Evolutionary conservation across 805 yeast species (phyloP).

Genomic region (Wickerhamiella occidentalis): DNA sequence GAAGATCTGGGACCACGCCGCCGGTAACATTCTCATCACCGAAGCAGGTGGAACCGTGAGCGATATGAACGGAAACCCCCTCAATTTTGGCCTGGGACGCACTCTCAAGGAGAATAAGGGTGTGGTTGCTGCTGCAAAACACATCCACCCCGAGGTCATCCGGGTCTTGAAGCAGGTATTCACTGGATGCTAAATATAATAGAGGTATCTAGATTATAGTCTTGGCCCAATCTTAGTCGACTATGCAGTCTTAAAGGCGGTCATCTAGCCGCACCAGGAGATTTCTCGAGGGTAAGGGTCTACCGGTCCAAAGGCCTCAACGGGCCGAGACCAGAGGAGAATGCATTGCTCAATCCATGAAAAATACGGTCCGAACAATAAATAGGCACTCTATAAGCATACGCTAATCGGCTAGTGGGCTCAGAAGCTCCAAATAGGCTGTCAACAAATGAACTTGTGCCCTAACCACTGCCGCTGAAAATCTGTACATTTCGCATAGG

Average conservation of each 20-base stretch:
- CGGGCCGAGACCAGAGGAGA: too few species aligned
- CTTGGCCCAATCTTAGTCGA: too few species aligned
- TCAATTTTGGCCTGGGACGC: conserved; percentile 82
- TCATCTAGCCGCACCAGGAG: neutral
- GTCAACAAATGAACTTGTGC: too few species aligned
- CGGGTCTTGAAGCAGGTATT: conserved; percentile 33
- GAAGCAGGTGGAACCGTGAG: conserved; percentile 91
- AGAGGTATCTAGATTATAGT: too few species aligned
- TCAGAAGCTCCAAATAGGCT: too few species aligned
- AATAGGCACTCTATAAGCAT: too few species aligned
- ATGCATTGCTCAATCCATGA: too few species aligned
- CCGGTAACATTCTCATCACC: conserved; percentile 73
- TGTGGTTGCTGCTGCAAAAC: conserved; percentile 66
- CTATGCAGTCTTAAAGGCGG: too few species aligned
- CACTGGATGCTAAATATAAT: neutral
- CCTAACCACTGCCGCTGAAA: neutral
- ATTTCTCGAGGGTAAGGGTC: neutral
- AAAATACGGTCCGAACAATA: too few species aligned
- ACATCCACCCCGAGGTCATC: conserved; percentile 40
- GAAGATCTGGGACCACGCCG: conserved; percentile 98
- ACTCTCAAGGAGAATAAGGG: conserved; percentile 65
- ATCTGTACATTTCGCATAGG: neutral
- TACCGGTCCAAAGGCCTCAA: too few species aligned
- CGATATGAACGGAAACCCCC: conserved; percentile 61
- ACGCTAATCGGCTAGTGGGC: too few species aligned